These are phyloP conservation scores for Excoecaria cochinchinensis DNA, from an alignment of 345 rosid genomes.

Conservation along the genomic window DNA sequence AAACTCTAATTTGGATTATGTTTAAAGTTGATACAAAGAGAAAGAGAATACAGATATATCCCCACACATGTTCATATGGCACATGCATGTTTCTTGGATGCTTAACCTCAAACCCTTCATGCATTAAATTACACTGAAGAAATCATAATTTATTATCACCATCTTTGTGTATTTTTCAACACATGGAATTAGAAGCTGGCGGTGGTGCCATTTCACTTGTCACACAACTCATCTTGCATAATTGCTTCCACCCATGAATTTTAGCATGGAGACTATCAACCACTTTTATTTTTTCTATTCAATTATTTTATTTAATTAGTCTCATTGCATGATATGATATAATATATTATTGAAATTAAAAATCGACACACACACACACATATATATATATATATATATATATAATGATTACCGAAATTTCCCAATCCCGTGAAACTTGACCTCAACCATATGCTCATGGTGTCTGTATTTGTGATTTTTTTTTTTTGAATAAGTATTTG, in stretches of 20 bases:
- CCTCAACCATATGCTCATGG: background rate
- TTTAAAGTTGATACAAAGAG: background rate
- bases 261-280: background rate
- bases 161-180: background rate
- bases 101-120: background rate
- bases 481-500: no score
- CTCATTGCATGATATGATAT: no score
- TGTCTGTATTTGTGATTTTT: no score
- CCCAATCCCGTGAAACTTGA: background rate
- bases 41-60: no score
- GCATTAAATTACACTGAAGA: background rate
- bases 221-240: constrained; percentile 3
- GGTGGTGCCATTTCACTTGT: background rate
- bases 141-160: background rate
- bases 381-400: no score
- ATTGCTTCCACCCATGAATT: background rate
- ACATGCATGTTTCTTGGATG: background rate
- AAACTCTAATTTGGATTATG: background rate
- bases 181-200: background rate
- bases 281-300: background rate
- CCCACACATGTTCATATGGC: background rate
- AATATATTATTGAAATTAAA: no score
- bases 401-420: background rate
- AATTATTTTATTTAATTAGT: background rate
- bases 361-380: background rate